Evolutionary conservation across 2,329 filamentous ascomycete genomes (phyloP), one percentile per base, ranked within the genome.

Genomic region (Chaetomiaceae sp.): DNA sequence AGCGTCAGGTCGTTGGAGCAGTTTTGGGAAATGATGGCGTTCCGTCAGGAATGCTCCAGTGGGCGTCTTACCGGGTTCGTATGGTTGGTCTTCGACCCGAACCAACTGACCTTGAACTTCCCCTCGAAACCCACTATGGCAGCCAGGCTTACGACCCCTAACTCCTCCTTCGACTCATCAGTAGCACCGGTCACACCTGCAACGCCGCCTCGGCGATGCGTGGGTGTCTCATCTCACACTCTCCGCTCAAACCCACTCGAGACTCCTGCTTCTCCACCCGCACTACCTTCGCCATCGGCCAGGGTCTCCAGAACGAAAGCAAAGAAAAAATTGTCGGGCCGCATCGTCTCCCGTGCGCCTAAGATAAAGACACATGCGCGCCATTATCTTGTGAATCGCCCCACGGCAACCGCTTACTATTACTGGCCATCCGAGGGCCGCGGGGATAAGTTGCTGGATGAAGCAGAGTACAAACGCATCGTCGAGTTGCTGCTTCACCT

Each of bases 21-120:
- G 61, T 99, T 99, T 65, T 99, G 94, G 94, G 94, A 99, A 57
- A 87, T 95, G 79, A 97, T 99, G 92, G 86, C 91, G 0, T 97
- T 89, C 66, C 79, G 94, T 52, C 94, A 97, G 67, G 94, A 99
- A 66, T 99, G 94, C 65, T 96, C 91, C 0, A 89, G 90, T 30
- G 95, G 94, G 0, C 80, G 91, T 16, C 78, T 96, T 65, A 95
- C 96, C 0, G 95, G 95, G 0, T 99, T 99, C 61, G 78, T 97
- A 23, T 99, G 95, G 92, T 73, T 96, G 23, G 85, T 96, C 0
- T 87, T 96, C 59, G 86, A 90, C 30, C 82, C 9, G 16, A 40
- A 55, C 7, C 9, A 42, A 20, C 14, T 37, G 25, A 14, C 36
- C 30, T 21, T 13, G 21, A 16, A 14, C 30, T 1, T n/a, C 20